phyloP scores from a whole-genome alignment of 768 basidiomycete genomes.

The Kwoniella sp. region DNA sequence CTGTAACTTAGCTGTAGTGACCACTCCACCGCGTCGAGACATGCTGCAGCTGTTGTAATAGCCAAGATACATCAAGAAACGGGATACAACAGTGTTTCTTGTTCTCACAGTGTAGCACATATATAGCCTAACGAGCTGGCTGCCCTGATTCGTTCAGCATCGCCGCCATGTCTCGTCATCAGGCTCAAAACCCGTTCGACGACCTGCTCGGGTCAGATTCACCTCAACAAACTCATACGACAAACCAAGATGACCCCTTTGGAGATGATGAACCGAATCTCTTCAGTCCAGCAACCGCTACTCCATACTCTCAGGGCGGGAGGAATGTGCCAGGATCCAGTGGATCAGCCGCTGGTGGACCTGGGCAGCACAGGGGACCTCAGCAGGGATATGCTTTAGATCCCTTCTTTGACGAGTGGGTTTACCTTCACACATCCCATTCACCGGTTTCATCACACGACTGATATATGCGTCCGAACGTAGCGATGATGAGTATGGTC shows the following conservation, averaged over 20 bases:
- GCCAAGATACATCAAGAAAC: too few species aligned
- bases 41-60: not conserved
- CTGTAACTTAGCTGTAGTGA: not conserved
- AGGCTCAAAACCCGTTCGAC: conserved; percentile 48
- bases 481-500: conserved; percentile 51
- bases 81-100: too few species aligned
- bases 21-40: not conserved
- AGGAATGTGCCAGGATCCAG: conserved; percentile 1
- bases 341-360: conserved; percentile 1
- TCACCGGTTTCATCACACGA: not conserved
- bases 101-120: too few species aligned
- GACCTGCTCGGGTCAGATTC: conserved; percentile 40
- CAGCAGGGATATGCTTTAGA: conserved; percentile 49
- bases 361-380: conserved; percentile 8
- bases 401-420: conserved; percentile 56
- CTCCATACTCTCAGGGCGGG: conserved; percentile 8
- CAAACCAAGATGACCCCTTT: conserved; percentile 42
- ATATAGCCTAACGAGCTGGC: too few species aligned
- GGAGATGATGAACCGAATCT: conserved; percentile 31
- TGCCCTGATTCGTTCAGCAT: too few species aligned
- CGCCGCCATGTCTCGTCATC: conserved; percentile 16
- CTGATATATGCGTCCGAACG: not conserved
- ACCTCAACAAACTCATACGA: conserved; percentile 17
- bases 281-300: conserved; percentile 16
- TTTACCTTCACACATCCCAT: not conserved